Evolutionary conservation across 192 early-diverging fungal genomes (phyloP), one percentile per base, ranked within the genome.

Genomic region (Chytriomyces sp.): DNA sequence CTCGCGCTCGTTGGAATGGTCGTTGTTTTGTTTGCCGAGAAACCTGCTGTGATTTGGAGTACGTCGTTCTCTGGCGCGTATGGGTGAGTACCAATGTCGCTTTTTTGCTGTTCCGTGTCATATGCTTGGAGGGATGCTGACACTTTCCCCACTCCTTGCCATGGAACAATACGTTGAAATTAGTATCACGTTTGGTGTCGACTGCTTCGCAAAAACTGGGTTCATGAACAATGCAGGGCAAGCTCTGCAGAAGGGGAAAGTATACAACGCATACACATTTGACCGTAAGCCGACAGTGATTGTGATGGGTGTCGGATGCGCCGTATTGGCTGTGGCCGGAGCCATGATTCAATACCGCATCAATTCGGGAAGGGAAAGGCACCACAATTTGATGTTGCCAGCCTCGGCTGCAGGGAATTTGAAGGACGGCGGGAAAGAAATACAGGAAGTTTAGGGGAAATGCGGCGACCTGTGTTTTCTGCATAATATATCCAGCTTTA

Each of bases 11-110:
- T 87, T 28, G 91, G 92, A 76, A 82, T 91, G 18, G 50, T 91
- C 9, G 73, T 86, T 6, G 90, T 89, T 43, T 85, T 90, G 74
- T 91, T 88, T 69, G 68, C 89, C 61, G 86, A 91, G 80, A 88
- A 85, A 8, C 78, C 77, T 10, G 85, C 91, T 8, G 83, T 95
- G 60, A 90, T 93, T 20, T 76, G 92, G 23, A 86, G 84, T 24
- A 93, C 93, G 7, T 82, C 91, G 8, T 86, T 93, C 43, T 90
- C 91, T 70, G 94, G 94, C 28, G 87, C 92, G 5, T 93, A 92
- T 81, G 86, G 86, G 35, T 35, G 35, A 35, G 35, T 35, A 35
- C 4, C 35, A 35, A 35, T n/a, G n/a, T n/a, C n/a, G n/a, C n/a
- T n/a, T 35, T 35, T 35, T 35, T 0, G 35, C 35, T 35, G 35